These are phyloP conservation scores for Phytophthora crassamura DNA, from an alignment of 352 stramenopile genomes.

Conservation along the genomic window DNA sequence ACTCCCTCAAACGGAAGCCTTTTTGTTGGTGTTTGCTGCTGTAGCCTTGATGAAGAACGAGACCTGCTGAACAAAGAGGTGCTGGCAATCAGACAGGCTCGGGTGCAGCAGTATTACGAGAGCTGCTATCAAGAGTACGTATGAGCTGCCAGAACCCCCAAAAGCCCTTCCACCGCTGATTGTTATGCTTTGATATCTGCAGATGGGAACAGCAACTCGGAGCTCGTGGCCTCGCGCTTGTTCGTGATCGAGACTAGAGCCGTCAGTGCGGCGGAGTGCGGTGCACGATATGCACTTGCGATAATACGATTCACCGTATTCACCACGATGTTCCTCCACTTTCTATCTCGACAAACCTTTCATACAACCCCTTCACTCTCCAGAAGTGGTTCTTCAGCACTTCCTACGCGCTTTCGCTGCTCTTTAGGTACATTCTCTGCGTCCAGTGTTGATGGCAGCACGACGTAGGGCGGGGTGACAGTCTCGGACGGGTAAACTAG, in stretches of 20 bases:
- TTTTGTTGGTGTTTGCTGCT: too few species aligned
- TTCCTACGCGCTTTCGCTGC: constrained; percentile 5
- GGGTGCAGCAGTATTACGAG: constrained; percentile 78
- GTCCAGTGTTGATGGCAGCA: constrained; percentile 1
- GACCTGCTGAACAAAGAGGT: constrained; percentile 83
- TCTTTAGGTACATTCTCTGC: not conserved
- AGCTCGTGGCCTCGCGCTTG: constrained; percentile 70
- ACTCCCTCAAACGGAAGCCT: too few species aligned
- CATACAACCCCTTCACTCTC: constrained; percentile 19
- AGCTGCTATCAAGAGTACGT: constrained; percentile 74
- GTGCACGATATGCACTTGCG: too few species aligned
- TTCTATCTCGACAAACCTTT: too few species aligned
- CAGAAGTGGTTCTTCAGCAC: constrained; percentile 23
- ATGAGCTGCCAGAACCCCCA: not conserved
- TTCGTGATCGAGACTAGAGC: constrained; percentile 70
- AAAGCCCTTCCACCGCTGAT: not conserved
- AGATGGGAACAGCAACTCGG: constrained; percentile 80
- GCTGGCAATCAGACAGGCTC: constrained; percentile 65
- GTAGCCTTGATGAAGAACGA: constrained; percentile 72
- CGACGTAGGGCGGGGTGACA: constrained; percentile 1
- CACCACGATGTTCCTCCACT: too few species aligned
- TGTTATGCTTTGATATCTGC: not conserved
- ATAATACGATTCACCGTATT: too few species aligned
- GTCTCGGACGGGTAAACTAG: constrained; percentile 54
- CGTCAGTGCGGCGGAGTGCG: too few species aligned